Evolutionary conservation across 768 basidiomycete species (phyloP), one percentile per base, ranked within the genome.

Genomic region (Mycena crocata): DNA sequence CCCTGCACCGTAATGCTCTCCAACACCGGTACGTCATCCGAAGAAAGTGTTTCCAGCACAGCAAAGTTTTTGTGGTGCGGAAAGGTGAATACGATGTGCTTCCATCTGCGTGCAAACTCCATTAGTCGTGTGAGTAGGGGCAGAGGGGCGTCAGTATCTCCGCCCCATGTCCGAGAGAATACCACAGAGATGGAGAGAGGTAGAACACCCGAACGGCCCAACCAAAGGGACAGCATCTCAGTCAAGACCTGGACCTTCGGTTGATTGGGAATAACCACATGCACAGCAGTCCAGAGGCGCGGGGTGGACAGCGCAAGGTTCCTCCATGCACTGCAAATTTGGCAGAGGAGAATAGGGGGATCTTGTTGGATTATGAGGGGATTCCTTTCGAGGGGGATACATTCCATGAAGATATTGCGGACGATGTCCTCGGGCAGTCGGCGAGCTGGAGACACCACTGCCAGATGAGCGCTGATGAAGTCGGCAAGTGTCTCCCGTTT

Each of bases 381-480:
- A n/a, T 61, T 61, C 15, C 59, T 7, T 2, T 44, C 37, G 14
- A 24, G 15, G 1, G 60, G 60, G 19, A 62, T 40, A 17, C 30
- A 52, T 2, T n/a, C 42, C 6, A 21, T 42, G 40, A 64, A 64
- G 39, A 57, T 40, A 17, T 49, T 56, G 13, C 28, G 28, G 13
- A 64, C 39, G 10, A 64, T 31, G n/a, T 49, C 62, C 4, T 23
- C 34, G 2, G 62, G 62, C 12, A 64, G 21, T 15, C 62, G 13
- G 30, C 55, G 54, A 12, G 55, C 55, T 8, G 49, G 64, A 14
- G 64, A 66, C 1, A 66, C n/a, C 31, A 66, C 42, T 32, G 42
- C 50, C 1, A 54, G 32, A 32, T 59, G 57, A 7, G 57, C 24
- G 9, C 37, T 19, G 45, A 59, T 54, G 34, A 31, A 52, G 2